Conservation (phyloP, 441 rosid genomes). For the Gossypium aridum region DNA sequence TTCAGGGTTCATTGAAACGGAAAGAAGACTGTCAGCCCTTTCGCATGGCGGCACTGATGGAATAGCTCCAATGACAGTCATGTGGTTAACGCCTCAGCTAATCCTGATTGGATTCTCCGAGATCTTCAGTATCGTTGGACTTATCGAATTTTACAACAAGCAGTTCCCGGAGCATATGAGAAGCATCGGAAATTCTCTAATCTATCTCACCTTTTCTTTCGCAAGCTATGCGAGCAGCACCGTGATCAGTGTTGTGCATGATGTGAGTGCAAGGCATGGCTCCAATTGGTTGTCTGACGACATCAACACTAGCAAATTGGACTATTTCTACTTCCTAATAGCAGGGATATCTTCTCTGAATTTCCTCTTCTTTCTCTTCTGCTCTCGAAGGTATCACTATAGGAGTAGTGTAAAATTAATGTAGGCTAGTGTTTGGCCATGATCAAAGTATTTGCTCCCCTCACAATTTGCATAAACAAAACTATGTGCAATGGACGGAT, state of each 20-base stretch:
- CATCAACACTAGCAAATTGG: slow-evolving; percentile 26
- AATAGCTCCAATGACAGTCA: slow-evolving; percentile 21
- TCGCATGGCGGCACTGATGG: slow-evolving; percentile 15
- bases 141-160: slow-evolving; percentile 28
- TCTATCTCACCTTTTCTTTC: slow-evolving; percentile 16
- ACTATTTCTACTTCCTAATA: slow-evolving; percentile 27
- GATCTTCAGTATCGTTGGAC: slow-evolving; percentile 23
- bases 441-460: too few species aligned
- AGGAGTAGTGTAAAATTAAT: neutral
- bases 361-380: slow-evolving; percentile 18
- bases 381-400: slow-evolving; percentile 19
- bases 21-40: slow-evolving; percentile 13
- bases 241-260: slow-evolving; percentile 15
- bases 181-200: slow-evolving; percentile 26
- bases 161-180: slow-evolving; percentile 33
- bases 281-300: slow-evolving; percentile 23
- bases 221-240: slow-evolving; percentile 19
- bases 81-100: slow-evolving; percentile 33
- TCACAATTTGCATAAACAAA: too few species aligned
- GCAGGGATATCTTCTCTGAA: slow-evolving; percentile 22
- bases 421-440: neutral
- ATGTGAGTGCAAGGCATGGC: slow-evolving; percentile 10
- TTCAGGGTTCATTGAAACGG: slow-evolving; percentile 19
- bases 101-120: slow-evolving; percentile 23
- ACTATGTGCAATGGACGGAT: too few species aligned